Percentiles rank a stretch among this genome's conserved stretches.
Evolutionary conservation across 805 yeast species (phyloP).

Genomic region (Ogataea pilisensis): DNA sequence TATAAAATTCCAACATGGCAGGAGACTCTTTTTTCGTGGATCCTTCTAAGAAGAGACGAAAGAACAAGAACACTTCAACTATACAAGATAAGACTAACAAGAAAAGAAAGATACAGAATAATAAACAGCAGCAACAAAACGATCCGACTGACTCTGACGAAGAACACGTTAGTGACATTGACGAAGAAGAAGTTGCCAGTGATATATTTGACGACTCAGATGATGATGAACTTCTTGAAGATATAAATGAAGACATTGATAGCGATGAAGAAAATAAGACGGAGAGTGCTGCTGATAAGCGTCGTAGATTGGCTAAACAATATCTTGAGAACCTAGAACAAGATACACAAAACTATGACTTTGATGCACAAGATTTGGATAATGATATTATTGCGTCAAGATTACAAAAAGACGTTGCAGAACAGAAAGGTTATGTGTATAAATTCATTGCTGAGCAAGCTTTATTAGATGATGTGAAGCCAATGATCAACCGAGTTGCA

Average conservation of each 20-base stretch:
- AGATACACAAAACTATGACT: conserved; percentile 50
- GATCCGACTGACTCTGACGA: conserved; percentile 42
- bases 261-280: conserved; percentile 70
- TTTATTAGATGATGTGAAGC: conserved; percentile 38
- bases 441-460: conserved; percentile 56
- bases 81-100: conserved; percentile 13
- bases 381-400: conserved; percentile 79
- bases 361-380: conserved; percentile 90
- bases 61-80: conserved; percentile 24
- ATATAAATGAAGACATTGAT: conserved; percentile 38
- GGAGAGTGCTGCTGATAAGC: conserved; percentile 87
- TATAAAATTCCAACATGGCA: conserved; percentile 43
- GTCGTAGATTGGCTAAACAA: conserved; percentile 91
- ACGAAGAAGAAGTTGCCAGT: conserved; percentile 34
- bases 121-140: neutral
- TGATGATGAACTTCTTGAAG: conserved; percentile 24
- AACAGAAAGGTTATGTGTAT: conserved; percentile 79
- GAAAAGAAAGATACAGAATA: conserved; percentile 19
- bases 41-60: conserved; percentile 49
- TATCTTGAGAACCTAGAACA: conserved; percentile 74
- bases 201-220: conserved; percentile 28
- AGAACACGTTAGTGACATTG: conserved; percentile 30
- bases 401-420: conserved; percentile 84
- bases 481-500: conserved; percentile 53
- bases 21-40: conserved; percentile 62